Evolutionary conservation across 495 filamentous ascomycete genomes (phyloP).

Genomic region (Immersiella caudata): DNA sequence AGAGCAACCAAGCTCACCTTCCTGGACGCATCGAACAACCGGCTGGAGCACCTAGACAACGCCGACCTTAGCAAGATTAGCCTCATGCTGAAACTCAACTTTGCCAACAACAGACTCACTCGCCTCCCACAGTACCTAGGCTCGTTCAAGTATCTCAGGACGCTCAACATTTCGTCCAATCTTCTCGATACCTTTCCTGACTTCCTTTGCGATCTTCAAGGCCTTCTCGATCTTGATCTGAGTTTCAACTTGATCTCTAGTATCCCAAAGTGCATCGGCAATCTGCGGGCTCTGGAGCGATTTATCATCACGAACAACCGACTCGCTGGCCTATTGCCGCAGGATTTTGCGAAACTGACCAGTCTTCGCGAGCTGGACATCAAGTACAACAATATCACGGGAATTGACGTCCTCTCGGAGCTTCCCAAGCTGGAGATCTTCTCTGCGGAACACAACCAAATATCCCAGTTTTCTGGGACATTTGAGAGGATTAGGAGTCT

Average conservation of each 20-base stretch:
- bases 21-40: conserved; percentile 93
- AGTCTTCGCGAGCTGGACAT: conserved; percentile 91
- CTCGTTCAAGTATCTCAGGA: conserved; percentile 73
- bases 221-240: conserved; percentile 89
- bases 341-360: conserved; percentile 65
- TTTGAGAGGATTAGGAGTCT: conserved; percentile 83
- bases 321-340: conserved; percentile 70
- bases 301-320: conserved; percentile 96
- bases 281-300: conserved; percentile 76
- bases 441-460: conserved; percentile 84
- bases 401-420: conserved; percentile 79
- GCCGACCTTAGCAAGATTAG: conserved; percentile 65
- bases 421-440: conserved; percentile 86
- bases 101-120: conserved; percentile 88
- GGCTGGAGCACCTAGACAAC: conserved; percentile 81
- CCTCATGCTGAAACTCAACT: conserved; percentile 84
- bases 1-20: conserved; percentile 80
- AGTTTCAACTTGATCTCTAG: conserved; percentile 89
- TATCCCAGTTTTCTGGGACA: conserved; percentile 82
- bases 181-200: conserved; percentile 80
- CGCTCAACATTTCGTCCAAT: conserved; percentile 89
- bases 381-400: conserved; percentile 84
- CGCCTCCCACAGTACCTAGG: conserved; percentile 79
- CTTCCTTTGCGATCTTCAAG: conserved; percentile 79
- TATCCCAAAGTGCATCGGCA: conserved; percentile 76